Evolutionary conservation across 202 grass and related monocot genomes (phyloP).

Genomic region (Cymbopogon flexuosus): DNA sequence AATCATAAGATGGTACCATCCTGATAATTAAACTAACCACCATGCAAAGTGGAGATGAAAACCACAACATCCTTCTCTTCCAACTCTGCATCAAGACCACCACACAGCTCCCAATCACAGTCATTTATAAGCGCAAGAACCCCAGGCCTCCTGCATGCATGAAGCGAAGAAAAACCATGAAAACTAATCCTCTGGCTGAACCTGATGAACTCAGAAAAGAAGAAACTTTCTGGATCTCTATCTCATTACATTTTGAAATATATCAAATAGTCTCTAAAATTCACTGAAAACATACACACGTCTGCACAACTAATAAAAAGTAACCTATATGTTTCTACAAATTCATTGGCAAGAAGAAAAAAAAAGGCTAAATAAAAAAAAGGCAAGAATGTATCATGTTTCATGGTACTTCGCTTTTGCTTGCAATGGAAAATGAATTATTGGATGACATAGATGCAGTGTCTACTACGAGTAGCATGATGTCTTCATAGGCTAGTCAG

Average conservation of each 20-base stretch:
- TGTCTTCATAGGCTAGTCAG: background rate
- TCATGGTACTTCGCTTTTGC: background rate
- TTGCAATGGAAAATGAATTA: background rate
- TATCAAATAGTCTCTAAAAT: background rate
- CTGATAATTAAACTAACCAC: slow-evolving; percentile 44
- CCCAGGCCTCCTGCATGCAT: slow-evolving; percentile 60
- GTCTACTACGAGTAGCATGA: background rate
- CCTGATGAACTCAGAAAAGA: background rate
- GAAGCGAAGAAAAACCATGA: slow-evolving; percentile 16
- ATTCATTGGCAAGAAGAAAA: background rate
- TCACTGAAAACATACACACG: background rate
- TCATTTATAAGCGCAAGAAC: slow-evolving; percentile 94
- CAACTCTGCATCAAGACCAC: slow-evolving; percentile 64
- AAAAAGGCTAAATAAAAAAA: background rate
- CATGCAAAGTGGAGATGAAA: slow-evolving; percentile 86
- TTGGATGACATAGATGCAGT: background rate
- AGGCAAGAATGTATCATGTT: background rate
- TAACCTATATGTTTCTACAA: background rate
- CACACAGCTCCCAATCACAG: slow-evolving; percentile 87
- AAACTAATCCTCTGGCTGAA: slow-evolving; percentile 8
- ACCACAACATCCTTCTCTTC: slow-evolving; percentile 90
- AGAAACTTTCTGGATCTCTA: background rate
- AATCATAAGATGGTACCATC: background rate
- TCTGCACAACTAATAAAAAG: background rate
- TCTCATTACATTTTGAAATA: background rate